Conservation (phyloP, 345 rosid species). For the Barbarea vulgaris region DNA sequence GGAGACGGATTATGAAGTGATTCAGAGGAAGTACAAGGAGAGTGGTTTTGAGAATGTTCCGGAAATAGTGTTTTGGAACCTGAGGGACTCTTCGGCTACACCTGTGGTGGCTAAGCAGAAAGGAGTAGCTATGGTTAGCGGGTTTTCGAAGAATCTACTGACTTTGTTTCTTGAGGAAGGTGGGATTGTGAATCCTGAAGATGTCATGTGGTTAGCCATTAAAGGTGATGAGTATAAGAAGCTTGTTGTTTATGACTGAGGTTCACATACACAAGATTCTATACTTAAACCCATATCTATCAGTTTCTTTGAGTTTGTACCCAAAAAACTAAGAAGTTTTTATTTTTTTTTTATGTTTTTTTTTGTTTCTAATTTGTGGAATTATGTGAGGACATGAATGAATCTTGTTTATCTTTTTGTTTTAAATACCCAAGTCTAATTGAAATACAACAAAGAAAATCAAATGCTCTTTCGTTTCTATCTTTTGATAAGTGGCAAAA, state of each 20-base stretch:
- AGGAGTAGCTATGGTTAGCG: conserved; percentile 50
- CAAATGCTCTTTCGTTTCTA: conserved; percentile 18
- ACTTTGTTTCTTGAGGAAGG: conserved; percentile 46
- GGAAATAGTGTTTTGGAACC: conserved; percentile 51
- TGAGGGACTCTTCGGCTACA: conserved; percentile 40
- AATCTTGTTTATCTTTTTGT: conserved; percentile 1
- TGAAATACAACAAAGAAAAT: neutral
- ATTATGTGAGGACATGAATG: conserved; percentile 5
- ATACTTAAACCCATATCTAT: neutral
- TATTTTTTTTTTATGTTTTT: too few species aligned
- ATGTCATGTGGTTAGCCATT: conserved; percentile 42
- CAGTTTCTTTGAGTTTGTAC: neutral
- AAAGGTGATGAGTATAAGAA: conserved; percentile 40
- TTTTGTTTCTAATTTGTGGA: neutral
- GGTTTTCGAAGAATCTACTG: conserved; percentile 49
- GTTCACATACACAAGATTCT: neutral
- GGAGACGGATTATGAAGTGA: conserved; percentile 53
- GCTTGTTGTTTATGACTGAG: conserved; percentile 39
- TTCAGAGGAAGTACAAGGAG: conserved; percentile 49
- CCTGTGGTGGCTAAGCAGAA: conserved; percentile 35
- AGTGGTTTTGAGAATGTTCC: conserved; percentile 51
- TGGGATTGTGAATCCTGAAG: conserved; percentile 40
- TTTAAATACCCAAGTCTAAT: neutral
- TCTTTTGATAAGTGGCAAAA: too few species aligned
- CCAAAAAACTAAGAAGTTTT: too few species aligned